Base-by-base conservation (phyloP, 2,329 filamentous ascomycete genomes). In the Fusarium anguioides region DNA sequence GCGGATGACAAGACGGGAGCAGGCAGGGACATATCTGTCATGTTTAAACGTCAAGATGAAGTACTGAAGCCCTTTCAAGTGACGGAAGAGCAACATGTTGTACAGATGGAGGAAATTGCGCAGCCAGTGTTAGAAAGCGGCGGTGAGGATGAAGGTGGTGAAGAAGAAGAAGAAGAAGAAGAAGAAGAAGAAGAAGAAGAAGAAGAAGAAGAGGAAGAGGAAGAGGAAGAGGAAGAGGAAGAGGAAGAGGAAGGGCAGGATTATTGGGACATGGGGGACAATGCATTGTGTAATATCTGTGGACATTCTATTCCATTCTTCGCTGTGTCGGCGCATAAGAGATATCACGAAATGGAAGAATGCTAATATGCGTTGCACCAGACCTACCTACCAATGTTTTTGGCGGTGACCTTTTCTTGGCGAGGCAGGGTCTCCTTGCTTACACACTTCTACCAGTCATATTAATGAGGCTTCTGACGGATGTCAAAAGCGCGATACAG, bases 1-100 rank as follows among this genome's bases (percentile, higher is more conserved):
- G 81, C 81, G 15, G 82, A 85, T 35, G 76, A 78, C 36, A 79
- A 83, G 58, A 79, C 81, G 11, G 86, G 84, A 27, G 82, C 80
- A n/a, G 92, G 92, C 2, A 84, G 91, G 66, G 89, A 97, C 72
- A 97, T 97, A 68, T 85, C 86, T 2, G 86, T 83, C 72, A 96
- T 97, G 93, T 96, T 97, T 75, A 88, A 82, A 72, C 84, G 83
- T 53, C 93, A 96, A 75, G 89, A 92, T 47, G 84, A 87, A 41
- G 85, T 88, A 27, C 79, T 94, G 53, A 87, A 84, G 61, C 88
- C 91, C 47, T 94, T 90, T 81, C 88, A 81, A 48, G 82, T 89
- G 2, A 60, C 64, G n/a, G 83, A 85, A 8, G 62, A 69, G 9
- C 60, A 69, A n/a, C 50, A 64, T 77, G 8, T 75, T 35, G 24